Evolutionary conservation across 176 grass and related monocot genomes (phyloP).

Genomic region (Canna indica): DNA sequence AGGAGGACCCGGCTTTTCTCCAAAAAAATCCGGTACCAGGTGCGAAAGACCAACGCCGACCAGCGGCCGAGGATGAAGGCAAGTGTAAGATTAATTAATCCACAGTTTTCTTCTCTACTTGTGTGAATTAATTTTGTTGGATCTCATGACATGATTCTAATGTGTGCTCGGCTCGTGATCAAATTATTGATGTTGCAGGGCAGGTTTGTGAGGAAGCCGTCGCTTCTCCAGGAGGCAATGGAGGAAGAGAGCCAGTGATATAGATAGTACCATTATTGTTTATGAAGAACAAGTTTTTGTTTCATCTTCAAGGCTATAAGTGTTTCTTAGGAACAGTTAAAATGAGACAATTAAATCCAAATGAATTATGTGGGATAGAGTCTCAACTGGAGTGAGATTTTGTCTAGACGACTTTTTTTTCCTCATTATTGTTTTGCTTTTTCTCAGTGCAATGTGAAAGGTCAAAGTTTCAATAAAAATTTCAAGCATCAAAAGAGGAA

Average conservation of each 20-base stretch:
- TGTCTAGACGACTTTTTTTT: neutral
- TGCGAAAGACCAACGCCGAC: slow-evolving; percentile 87
- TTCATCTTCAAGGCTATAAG: neutral
- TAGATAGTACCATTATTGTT: slow-evolving; percentile 17
- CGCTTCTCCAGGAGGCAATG: slow-evolving; percentile 71
- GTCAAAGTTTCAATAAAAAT: neutral
- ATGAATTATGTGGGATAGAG: neutral
- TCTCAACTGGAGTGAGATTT: neutral
- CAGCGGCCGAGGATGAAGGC: slow-evolving; percentile 96
- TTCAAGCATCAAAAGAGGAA: neutral
- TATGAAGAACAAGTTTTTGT: neutral
- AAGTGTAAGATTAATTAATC: slow-evolving; percentile 80
- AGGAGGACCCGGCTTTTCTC: slow-evolving; percentile 73
- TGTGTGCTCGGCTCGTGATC: no score
- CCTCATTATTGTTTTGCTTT: neutral
- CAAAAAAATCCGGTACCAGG: slow-evolving; percentile 94
- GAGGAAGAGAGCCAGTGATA: slow-evolving; percentile 61
- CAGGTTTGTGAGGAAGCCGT: slow-evolving; percentile 93
- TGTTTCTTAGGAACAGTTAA: neutral
- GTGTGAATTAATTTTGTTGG: no score
- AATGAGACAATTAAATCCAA: neutral
- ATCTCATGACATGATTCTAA: no score
- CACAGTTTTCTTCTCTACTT: neutral
- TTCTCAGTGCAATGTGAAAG: neutral
- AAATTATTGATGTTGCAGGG: slow-evolving; percentile 62